Percentiles rank a stretch among this genome's conserved stretches.
phyloP scores from a whole-genome alignment of 495 filamentous ascomycete species.

The Apiosordaria backusii region DNA sequence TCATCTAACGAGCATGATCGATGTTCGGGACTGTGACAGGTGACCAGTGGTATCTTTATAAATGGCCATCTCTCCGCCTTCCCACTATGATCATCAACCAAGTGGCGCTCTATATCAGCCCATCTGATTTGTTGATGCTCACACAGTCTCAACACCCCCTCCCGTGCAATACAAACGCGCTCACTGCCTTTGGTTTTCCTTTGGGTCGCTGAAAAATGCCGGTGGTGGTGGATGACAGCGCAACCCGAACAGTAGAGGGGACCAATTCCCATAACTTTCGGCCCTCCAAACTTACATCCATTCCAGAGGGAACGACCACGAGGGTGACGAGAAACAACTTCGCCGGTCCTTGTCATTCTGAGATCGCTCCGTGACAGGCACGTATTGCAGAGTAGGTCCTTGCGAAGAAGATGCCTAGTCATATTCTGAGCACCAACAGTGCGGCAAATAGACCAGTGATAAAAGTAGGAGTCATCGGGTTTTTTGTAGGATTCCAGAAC shows the following conservation, averaged over 20 bases:
- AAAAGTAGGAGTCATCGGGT: too few relatives aligned
- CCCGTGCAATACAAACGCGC: background rate
- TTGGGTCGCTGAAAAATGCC: background rate
- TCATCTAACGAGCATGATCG: too few relatives aligned
- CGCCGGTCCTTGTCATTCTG: background rate
- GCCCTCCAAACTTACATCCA: background rate
- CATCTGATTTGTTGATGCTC: background rate
- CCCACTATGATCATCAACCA: background rate
- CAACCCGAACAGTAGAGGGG: background rate
- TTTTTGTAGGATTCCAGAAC: too few relatives aligned
- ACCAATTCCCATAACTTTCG: background rate
- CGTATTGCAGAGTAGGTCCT: conserved; percentile 1
- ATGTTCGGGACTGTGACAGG: too few relatives aligned
- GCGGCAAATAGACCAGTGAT: too few relatives aligned
- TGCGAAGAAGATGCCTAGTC: background rate
- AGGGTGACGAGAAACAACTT: background rate
- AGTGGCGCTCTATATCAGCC: background rate
- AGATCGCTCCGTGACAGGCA: conserved; percentile 15
- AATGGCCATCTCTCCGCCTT: too few relatives aligned
- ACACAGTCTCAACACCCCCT: background rate
- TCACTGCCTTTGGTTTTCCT: background rate
- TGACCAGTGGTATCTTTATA: too few relatives aligned
- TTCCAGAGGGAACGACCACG: background rate
- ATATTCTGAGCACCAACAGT: background rate
- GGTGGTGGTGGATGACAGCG: background rate